A percentile compares a stretch with the other conserved stretches of the same genome.
Conservation (phyloP, 805 yeast species). For the Wickerhamomyces bovis region DNA sequence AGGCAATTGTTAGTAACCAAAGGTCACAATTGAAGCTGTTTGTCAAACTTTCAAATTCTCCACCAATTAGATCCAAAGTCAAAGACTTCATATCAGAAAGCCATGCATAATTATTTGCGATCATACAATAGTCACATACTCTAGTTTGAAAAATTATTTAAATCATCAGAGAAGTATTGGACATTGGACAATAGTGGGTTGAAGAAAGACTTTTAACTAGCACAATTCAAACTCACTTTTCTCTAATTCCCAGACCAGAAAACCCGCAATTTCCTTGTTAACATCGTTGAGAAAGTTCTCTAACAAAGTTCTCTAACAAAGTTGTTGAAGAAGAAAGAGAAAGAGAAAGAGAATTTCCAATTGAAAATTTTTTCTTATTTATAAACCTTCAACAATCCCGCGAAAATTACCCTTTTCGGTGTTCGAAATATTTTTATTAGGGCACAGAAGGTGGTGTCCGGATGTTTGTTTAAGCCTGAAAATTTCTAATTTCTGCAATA, state of each 20-base stretch:
- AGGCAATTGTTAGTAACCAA: background rate
- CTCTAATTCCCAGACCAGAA: background rate
- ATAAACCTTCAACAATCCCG: background rate
- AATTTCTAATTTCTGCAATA: background rate
- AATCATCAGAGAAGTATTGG: constrained; percentile 19
- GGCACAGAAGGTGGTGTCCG: constrained; percentile 5
- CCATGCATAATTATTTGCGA: constrained; percentile 29
- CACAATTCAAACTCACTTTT: background rate
- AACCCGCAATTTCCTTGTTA: background rate
- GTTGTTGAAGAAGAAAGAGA: background rate
- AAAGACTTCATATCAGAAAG: background rate
- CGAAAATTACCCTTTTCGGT: constrained; percentile 1
- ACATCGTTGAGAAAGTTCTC: no score
- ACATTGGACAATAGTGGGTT: background rate
- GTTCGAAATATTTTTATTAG: background rate
- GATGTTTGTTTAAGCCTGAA: background rate
- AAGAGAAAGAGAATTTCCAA: background rate
- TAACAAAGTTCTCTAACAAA: background rate
- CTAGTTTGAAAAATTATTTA: constrained; percentile 49
- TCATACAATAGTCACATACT: constrained; percentile 56
- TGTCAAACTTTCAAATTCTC: background rate
- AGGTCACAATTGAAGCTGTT: background rate
- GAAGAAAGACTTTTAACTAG: background rate
- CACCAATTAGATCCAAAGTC: background rate
- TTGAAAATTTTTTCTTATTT: background rate